These are phyloP conservation scores for Metschnikowia orientalis DNA, from an alignment of 805 yeast genomes.

Conservation along the genomic window DNA sequence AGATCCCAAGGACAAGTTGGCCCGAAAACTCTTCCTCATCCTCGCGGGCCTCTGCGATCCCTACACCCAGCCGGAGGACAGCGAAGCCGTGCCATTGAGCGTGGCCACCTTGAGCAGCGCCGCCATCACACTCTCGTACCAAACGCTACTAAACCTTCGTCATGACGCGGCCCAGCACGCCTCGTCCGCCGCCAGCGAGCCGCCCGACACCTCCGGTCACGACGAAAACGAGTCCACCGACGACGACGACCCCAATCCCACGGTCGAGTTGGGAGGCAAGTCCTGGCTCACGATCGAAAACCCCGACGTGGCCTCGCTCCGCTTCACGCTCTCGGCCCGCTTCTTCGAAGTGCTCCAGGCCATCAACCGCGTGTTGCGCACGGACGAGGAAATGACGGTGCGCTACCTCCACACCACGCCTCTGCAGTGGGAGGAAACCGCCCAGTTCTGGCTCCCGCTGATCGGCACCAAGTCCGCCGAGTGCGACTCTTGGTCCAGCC, in stretches of 20 bases:
- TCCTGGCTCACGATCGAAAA: constrained; percentile 10
- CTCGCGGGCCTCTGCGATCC: constrained; percentile 47
- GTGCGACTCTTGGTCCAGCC: constrained; percentile 6
- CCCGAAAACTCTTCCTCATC: constrained; percentile 12
- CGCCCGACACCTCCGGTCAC: background rate
- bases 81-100: constrained; percentile 49
- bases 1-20: constrained; percentile 9
- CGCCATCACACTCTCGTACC: constrained; percentile 39
- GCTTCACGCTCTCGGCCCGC: constrained; percentile 32
- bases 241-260: constrained; percentile 2
- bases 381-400: constrained; percentile 40
- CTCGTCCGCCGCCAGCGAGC: background rate
- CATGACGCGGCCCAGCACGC: constrained; percentile 2
- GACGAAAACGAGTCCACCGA: constrained; percentile 1
- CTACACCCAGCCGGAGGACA: constrained; percentile 63
- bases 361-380: constrained; percentile 33
- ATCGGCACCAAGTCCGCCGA: constrained; percentile 4
- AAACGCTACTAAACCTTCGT: constrained; percentile 17
- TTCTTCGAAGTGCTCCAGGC: constrained; percentile 36
- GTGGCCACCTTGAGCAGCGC: constrained; percentile 52
- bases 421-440: constrained; percentile 22
- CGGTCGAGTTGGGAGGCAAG: constrained; percentile 1
- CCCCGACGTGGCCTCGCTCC: constrained; percentile 25
- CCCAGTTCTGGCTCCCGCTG: constrained; percentile 26
- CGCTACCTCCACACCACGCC: constrained; percentile 39